phyloP scores from a whole-genome alignment of 345 rosid species.

The Lepidium africanum region DNA sequence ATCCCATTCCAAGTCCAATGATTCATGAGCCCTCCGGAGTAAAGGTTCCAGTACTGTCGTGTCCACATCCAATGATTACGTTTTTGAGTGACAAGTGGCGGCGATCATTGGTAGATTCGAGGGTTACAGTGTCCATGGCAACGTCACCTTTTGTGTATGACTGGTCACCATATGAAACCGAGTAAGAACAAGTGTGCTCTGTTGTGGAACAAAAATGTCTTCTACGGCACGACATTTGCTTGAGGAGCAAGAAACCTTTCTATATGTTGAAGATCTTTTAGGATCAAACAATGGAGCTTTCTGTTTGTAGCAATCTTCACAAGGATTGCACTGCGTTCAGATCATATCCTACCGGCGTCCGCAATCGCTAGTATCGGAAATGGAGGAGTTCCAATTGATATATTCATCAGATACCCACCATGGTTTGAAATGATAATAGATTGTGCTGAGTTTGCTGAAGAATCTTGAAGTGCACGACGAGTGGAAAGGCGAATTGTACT shows the following conservation, averaged over 20 bases:
- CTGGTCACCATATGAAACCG: constrained; percentile 9
- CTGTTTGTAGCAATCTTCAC: constrained; percentile 28
- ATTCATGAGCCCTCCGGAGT: not conserved
- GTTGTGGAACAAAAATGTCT: not conserved
- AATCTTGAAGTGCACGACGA: not conserved
- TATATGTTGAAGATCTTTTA: constrained; percentile 33
- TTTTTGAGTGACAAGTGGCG: not conserved
- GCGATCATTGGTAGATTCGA: not conserved
- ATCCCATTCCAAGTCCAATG: constrained; percentile 18
- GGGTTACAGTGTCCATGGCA: constrained; percentile 7
- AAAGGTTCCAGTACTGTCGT: not conserved
- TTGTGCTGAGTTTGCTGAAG: not conserved
- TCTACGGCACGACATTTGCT: constrained; percentile 1
- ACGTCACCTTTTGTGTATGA: constrained; percentile 1
- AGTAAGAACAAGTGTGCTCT: not conserved
- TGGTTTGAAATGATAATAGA: not conserved
- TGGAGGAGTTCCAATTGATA: constrained; percentile 24
- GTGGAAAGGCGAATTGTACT: constrained; percentile 14
- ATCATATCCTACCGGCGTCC: constrained; percentile 33
- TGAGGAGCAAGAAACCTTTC: constrained; percentile 27
- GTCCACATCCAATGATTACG: constrained; percentile 13
- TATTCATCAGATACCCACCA: constrained; percentile 29
- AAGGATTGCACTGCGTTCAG: constrained; percentile 34
- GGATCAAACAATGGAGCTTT: constrained; percentile 31
- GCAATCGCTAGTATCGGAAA: constrained; percentile 20